Base-by-base conservation (phyloP, 257 asterid genomes). In the Phtheirospermum japonicum region DNA sequence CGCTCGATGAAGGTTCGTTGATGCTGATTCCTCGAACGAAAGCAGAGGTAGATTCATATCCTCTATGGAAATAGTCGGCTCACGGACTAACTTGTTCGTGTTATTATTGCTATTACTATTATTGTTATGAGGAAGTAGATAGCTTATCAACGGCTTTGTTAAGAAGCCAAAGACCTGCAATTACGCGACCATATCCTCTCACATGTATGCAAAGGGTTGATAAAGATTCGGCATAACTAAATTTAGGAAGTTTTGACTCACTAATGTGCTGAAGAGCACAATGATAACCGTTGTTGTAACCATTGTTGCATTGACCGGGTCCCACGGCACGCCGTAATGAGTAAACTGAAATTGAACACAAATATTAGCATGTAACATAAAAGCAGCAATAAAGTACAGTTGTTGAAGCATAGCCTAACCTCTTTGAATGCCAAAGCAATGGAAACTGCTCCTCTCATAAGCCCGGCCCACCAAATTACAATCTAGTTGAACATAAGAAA, bases 381-480 rank as follows among this genome's bases (percentile, higher is more conserved):
- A 46, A 46, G 11, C 17, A 11, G 14, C 37, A 13, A 28, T 28
- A 5, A 8, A 43, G 36, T 20, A 46, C 23, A 43, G 13, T 18
- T 43, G n/a, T n/a, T n/a, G n/a, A 43, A 43, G 52, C 34, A 28
- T 16, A 30, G 0, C 9, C 6, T 76, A n/a, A 92, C 99, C 99
- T 92, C 89, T 76, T 86, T 89, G 86, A 89, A 92, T 0, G 97
- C 96, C 77, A 92, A 74, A 23, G 99, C 99, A 18, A 89, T 89
- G 73, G 99, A 92, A 30, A 92, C 99, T 14, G 99, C 99, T 66
- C 97, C 99, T 72, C 99, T 83, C 91, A 89, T 86, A 57, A 92
- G 89, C 34, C 99, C 99, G 19, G 99, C 97, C 99, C 99, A 92
- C 95, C 96, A 89, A 59, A 92, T 75, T 14, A 92, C 68, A n/a